These are phyloP conservation scores for Boletus subcaerulescens DNA, from an alignment of 768 basidiomycete genomes.

Conservation along the genomic window DNA sequence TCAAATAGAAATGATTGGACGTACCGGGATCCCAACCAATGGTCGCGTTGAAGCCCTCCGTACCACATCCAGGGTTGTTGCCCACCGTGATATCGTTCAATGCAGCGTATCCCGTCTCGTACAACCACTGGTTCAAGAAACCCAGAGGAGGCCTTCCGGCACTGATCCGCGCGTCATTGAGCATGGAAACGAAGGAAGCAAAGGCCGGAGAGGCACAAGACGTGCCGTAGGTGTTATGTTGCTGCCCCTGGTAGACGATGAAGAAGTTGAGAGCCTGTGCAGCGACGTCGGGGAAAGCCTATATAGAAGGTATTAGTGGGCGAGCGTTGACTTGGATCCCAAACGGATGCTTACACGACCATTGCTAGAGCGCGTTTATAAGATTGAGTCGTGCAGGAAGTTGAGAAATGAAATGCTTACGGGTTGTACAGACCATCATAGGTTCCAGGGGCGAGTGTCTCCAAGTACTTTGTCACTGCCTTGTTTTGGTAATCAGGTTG, in stretches of 20 bases:
- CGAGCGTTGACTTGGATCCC: too few species aligned
- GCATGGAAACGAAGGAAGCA: constrained; percentile 57
- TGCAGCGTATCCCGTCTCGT: constrained; percentile 31
- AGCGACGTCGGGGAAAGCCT: constrained; percentile 64
- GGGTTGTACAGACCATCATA: constrained; percentile 61
- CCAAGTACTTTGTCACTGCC: constrained; percentile 44
- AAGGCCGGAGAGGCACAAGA: constrained; percentile 66
- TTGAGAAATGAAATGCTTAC: constrained; percentile 31
- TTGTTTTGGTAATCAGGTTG: constrained; percentile 53
- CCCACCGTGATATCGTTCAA: constrained; percentile 62
- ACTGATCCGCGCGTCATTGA: constrained; percentile 59
- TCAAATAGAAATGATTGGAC: constrained; percentile 6
- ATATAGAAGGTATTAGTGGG: not conserved
- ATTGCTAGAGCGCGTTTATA: constrained; percentile 25
- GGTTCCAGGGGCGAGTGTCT: constrained; percentile 42
- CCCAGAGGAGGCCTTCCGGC: constrained; percentile 46
- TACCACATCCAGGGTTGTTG: constrained; percentile 59
- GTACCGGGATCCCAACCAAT: constrained; percentile 59
- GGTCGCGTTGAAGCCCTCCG: constrained; percentile 60
- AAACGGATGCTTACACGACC: constrained; percentile 48
- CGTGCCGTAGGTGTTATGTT: constrained; percentile 44
- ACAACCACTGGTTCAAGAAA: constrained; percentile 65
- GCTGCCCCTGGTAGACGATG: constrained; percentile 43
- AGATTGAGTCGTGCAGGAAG: not conserved
- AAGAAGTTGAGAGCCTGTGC: constrained; percentile 53